Base-by-base conservation (phyloP, 2,329 filamentous ascomycete species). In the Phaeophleospora eucalypticola region DNA sequence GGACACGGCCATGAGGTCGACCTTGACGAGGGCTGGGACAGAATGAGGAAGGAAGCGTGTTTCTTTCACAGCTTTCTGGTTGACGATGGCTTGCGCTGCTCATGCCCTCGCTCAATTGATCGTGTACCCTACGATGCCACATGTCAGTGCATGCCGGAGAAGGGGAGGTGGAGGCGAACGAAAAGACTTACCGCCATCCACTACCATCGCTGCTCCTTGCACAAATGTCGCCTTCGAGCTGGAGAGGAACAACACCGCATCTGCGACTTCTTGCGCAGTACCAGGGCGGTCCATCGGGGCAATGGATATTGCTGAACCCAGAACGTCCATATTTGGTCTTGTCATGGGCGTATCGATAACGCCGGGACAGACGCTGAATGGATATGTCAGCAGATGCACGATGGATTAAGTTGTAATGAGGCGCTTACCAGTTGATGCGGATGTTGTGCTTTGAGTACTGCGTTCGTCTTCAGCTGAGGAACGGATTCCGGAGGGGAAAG, bases 261-360 rank as follows among this genome's bases (percentile, higher is more conserved):
- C 73, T 2, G 73, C 72, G 9, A 75, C 64, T 47, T 76, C 72
- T 41, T 75, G 68, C 1, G 71, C 63, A 3, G 69, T 71, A 0
- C 72, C 71, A 48, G 68, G 68, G 19, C 71, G 68, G 9, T 77
- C 74, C 12, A 65, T 58, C 2, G 63, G 63, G 12, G 63, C 63
- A 10, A 64, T 64, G 2, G 52, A 40, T 18, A 66, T 59, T 2
- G 63, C 63, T 19, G 61, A 53, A 32, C 40, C 48, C 10, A 64
- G 46, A 4, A 58, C 51, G 17, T 58, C 60, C 8, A 68, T 60
- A n/a, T 71, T 63, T 3, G 64, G 63, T 32, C 61, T 62, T 3
- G 70, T 72, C 66, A 74, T 70, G 7, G 70, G 69, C 1, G 71
- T 74, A 34, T 68, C 67, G n/a, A 71, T 72, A 2, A 74, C 61